Evolutionary conservation across 306 rosid species (phyloP).

Genomic region (Abrus precatorius): DNA sequence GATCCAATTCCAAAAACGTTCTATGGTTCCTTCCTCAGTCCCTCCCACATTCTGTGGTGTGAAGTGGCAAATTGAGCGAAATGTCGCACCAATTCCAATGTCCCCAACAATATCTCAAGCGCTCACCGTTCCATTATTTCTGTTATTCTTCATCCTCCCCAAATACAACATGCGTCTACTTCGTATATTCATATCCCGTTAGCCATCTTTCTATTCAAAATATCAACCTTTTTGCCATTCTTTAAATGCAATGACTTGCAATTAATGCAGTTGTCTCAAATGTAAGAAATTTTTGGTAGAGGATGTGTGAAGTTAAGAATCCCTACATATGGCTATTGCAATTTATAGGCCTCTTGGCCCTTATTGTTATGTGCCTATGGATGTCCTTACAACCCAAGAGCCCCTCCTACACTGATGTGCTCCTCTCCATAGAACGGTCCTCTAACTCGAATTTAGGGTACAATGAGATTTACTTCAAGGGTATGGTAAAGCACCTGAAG

Average conservation of each 20-base stretch:
- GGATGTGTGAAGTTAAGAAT: conserved; percentile 48
- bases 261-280: neutral
- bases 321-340: conserved; percentile 42
- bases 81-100: too few species aligned
- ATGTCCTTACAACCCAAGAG: conserved; percentile 51
- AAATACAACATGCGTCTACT: conserved; percentile 2
- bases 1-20: too few species aligned
- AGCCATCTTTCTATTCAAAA: neutral
- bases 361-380: conserved; percentile 56
- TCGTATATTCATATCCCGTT: neutral
- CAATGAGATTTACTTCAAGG: too few species aligned
- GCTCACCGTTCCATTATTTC: too few species aligned
- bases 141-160: too few species aligned
- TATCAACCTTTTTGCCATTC: neutral
- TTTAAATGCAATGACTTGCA: neutral
- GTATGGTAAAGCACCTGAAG: too few species aligned
- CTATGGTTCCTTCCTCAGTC: too few species aligned
- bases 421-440: conserved; percentile 48
- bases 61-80: too few species aligned
- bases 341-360: conserved; percentile 49
- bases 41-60: too few species aligned
- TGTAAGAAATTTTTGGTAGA: neutral
- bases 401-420: conserved; percentile 50
- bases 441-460: neutral
- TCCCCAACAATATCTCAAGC: too few species aligned